A percentile compares a stretch with the other conserved stretches of the same genome.
Evolutionary conservation across 2,329 filamentous ascomycete genomes (phyloP).

Genomic region (Elsinoe australis): DNA sequence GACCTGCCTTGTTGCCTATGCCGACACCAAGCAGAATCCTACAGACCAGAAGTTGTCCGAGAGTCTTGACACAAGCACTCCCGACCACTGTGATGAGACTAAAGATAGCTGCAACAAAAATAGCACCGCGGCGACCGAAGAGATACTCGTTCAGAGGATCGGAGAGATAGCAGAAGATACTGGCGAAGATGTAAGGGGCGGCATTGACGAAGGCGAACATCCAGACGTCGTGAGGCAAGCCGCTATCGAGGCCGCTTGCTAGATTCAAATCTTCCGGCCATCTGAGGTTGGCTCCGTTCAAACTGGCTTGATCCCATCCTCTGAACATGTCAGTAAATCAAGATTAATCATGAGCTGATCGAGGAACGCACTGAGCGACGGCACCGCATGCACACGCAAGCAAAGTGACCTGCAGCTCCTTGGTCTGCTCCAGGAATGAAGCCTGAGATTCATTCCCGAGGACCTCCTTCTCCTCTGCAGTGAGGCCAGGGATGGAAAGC

Average conservation of each 20-base stretch:
- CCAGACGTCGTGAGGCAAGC: constrained; percentile 24
- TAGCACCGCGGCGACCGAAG: constrained; percentile 26
- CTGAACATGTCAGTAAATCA: background rate
- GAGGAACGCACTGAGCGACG: constrained; percentile 24
- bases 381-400: constrained; percentile 30
- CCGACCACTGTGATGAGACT: constrained; percentile 29
- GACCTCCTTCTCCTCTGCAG: constrained; percentile 22
- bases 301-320: constrained; percentile 30
- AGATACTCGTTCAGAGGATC: constrained; percentile 31
- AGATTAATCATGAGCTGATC: background rate
- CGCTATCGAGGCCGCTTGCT: constrained; percentile 19
- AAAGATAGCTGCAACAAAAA: constrained; percentile 27
- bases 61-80: constrained; percentile 25
- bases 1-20: constrained; percentile 32
- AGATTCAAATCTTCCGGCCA: constrained; percentile 29
- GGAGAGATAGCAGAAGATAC: constrained; percentile 27
- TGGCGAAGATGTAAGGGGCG: constrained; percentile 29
- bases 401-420: constrained; percentile 28
- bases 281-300: constrained; percentile 30
- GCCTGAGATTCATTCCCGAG: constrained; percentile 19
- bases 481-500: constrained; percentile 23
- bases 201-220: constrained; percentile 30
- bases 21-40: constrained; percentile 30
- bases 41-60: constrained; percentile 27
- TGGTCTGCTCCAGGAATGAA: constrained; percentile 27